A percentile compares a stretch with the other conserved stretches of the same genome.
Conservation (phyloP, 805 yeast species). For the Saccharomycopsis sp. region DNA sequence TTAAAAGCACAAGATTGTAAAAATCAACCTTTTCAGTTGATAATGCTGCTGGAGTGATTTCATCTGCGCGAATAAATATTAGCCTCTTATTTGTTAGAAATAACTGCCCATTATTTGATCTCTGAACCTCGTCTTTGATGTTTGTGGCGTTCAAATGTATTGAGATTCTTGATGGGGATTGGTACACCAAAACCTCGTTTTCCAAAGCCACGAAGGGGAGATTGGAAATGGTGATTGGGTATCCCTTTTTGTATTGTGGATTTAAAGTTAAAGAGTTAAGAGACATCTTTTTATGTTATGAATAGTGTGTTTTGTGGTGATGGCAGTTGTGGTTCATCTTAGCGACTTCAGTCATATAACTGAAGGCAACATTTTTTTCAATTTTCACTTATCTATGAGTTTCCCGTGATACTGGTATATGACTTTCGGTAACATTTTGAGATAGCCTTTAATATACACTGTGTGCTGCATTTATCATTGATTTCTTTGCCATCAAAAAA, state of each 20-base stretch:
- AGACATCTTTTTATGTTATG: conserved; percentile 11
- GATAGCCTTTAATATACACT: no score
- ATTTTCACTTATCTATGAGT: neutral
- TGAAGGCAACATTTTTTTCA: neutral
- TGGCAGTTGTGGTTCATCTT: neutral
- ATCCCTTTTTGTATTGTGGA: conserved; percentile 1
- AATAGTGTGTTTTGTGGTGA: neutral
- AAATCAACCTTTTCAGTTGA: conserved; percentile 6
- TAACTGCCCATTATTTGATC: conserved; percentile 12
- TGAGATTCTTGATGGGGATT: conserved; percentile 14
- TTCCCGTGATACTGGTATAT: neutral
- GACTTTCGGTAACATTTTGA: neutral
- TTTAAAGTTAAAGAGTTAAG: conserved; percentile 15
- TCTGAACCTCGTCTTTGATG: conserved; percentile 4
- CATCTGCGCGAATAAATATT: conserved; percentile 5
- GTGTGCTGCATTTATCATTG: no score
- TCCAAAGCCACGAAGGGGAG: conserved; percentile 15
- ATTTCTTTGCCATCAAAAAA: no score
- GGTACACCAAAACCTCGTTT: conserved; percentile 10
- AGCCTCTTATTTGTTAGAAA: conserved; percentile 17
- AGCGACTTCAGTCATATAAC: no score
- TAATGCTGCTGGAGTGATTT: neutral
- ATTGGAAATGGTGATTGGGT: neutral
- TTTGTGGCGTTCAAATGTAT: conserved; percentile 15
- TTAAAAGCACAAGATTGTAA: conserved; percentile 13